Evolutionary conservation across 768 basidiomycete species (phyloP), one percentile per base, ranked within the genome.

Genomic region (Tephrocybe sp.): DNA sequence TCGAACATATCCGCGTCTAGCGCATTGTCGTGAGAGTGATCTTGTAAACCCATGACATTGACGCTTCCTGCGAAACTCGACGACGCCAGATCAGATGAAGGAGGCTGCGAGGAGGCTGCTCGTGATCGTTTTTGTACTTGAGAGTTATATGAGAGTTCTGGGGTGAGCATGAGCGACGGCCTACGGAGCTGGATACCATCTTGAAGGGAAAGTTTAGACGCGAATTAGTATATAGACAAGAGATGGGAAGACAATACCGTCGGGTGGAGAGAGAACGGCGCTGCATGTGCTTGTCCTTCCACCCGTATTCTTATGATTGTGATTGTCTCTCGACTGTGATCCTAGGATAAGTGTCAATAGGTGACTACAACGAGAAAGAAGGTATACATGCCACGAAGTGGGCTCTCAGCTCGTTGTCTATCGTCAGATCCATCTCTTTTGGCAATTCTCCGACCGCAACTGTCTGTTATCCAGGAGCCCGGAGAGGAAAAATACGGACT

Each of bases 61-160:
- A 18, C 30, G 21, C 26, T 15, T 21, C 45, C 48, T n/a, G 45
- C 32, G 2, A 11, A 33, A 17, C 30, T 23, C 15, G 51, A 57
- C 15, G 45, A 47, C 12, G 21, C 40, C 39, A 41, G 51, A 15
- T 57, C 51, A n/a, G 55, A 57, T 3, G 55, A 57, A 6, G 55
- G 55, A 2, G 55, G 55, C 11, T 53, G 30, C 37, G 34, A 15
- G n/a, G 55, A 57, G 4, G 48, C 53, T 32, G 17, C 26, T 3
- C 20, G 33, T 18, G 28, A 5, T 23, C 41, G 28, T 30, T 4
- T 36, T 4, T n/a, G 34, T n/a, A 17, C 15, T 17, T 12, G 14
- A 36, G 34, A 12, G 34, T n/a, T n/a, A n/a, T n/a, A n/a, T n/a
- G n/a, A n/a, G n/a, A n/a, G n/a, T n/a, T n/a, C n/a, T n/a, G n/a